Conservation (phyloP, 2,329 filamentous ascomycete species). For the Arthroderma sp. region DNA sequence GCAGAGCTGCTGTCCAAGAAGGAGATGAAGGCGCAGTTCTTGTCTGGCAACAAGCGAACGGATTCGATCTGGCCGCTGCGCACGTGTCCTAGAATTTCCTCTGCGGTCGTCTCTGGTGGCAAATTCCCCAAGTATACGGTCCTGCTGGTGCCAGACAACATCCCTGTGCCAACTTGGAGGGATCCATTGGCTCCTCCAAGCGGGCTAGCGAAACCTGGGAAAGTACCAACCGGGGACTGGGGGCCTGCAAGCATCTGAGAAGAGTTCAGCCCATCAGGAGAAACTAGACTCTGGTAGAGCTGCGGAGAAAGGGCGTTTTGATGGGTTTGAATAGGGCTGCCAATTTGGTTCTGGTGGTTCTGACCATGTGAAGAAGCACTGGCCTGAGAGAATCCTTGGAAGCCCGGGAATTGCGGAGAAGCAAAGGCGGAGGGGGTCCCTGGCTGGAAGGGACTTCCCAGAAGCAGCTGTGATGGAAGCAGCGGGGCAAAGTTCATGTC, state of each 20-base stretch:
- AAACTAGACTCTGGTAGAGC: constrained; percentile 72
- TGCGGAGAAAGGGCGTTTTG: constrained; percentile 58
- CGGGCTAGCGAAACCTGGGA: constrained; percentile 42
- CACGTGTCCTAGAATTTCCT: constrained; percentile 93
- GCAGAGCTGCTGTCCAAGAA: constrained; percentile 96
- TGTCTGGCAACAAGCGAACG: constrained; percentile 90
- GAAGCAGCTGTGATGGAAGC: constrained; percentile 81
- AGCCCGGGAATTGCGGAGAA: constrained; percentile 81
- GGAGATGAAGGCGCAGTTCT: constrained; percentile 99
- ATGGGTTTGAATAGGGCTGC: constrained; percentile 62
- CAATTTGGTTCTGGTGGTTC: constrained; percentile 46
- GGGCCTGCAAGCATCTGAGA: constrained; percentile 68
- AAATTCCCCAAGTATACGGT: constrained; percentile 98
- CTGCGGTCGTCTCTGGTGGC: constrained; percentile 88
- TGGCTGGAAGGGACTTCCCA: constrained; percentile 93
- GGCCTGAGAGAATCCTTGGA: constrained; percentile 60
- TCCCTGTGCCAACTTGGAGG: constrained; percentile 61
- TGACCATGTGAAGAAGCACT: constrained; percentile 41
- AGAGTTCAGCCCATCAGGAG: constrained; percentile 68
- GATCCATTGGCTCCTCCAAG: constrained; percentile 54
- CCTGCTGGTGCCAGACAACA: constrained; percentile 80
- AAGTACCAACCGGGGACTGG: constrained; percentile 74
- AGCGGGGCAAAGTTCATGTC: constrained; percentile 99
- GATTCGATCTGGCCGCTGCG: constrained; percentile 97
- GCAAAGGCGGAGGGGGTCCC: constrained; percentile 82